phyloP scores from a whole-genome alignment of 163 green algal genomes.

The Chlamydomonas reinhardtii region DNA sequence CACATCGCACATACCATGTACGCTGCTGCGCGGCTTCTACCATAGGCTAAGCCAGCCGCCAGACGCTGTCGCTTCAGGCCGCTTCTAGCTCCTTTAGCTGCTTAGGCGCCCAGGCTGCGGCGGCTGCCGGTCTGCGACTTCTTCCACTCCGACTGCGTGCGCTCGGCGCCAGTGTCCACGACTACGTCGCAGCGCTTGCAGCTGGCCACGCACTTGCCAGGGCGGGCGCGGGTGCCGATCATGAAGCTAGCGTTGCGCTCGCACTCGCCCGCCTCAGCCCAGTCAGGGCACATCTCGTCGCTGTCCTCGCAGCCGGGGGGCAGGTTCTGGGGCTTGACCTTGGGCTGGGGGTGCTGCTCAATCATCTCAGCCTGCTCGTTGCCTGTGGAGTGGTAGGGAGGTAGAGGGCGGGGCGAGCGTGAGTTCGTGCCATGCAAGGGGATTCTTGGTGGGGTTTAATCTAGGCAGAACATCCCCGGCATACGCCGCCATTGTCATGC shows the following conservation, averaged over 20 bases:
- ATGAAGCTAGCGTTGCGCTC: conserved; percentile 73
- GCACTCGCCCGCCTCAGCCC: conserved; percentile 67
- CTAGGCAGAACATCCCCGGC: no score
- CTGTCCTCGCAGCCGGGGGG: conserved; percentile 49
- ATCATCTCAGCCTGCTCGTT: conserved; percentile 53
- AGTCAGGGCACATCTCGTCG: conserved; percentile 53
- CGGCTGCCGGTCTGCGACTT: conserved; percentile 13
- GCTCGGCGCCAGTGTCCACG: conserved; percentile 43
- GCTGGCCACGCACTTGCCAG: conserved; percentile 58
- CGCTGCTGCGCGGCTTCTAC: no score
- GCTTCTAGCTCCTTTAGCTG: no score
- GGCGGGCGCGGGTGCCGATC: conserved; percentile 65
- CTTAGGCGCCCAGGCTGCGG: conserved; percentile 17
- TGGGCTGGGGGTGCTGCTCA: conserved; percentile 60
- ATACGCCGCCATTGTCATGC: no score
- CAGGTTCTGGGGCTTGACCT: conserved; percentile 9
- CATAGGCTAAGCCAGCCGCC: no score
- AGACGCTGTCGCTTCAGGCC: no score
- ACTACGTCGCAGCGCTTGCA: conserved; percentile 67
- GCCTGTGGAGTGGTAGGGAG: no score
- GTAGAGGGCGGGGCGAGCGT: background rate
- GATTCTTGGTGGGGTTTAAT: no score
- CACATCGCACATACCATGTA: no score
- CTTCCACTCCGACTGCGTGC: conserved; percentile 35
- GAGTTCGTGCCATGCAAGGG: background rate